Evolutionary conservation across 768 basidiomycete species (phyloP), one percentile per base, ranked within the genome.

Genomic region (Termitomyces sp.): DNA sequence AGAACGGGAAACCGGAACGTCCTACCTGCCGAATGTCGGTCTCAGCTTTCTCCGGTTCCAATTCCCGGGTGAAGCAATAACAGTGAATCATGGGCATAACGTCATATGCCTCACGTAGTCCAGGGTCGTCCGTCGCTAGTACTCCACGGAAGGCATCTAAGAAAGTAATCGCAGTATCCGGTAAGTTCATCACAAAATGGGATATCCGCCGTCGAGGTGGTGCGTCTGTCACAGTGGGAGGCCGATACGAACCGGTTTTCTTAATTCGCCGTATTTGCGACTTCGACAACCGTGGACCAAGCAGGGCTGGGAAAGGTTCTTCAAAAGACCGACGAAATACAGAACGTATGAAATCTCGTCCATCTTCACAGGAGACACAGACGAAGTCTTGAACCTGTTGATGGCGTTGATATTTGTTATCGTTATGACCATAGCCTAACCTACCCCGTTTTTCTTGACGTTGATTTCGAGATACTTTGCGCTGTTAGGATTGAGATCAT

Each of bases 121-220:
- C 64, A 60, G 71, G 65, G 42, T 60, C 61, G 48, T 71, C 69
- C 62, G 70, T 22, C 5, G 71, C 65, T 45, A 91, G 77, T 55
- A 89, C 77, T 1, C 93, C 94, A 3, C 82, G 81, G 74, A 92
- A 97, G 1, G 91, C 91, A 64, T 90, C 89, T 49, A 99, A 77
- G 72, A 98, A 98, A 33, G 82, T 77, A 52, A 98, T 84, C 0
- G 95, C 97, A 23, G 88, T 86, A 61, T 92, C 94, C 2, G 97
- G 97, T 18, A 99, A 77, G 69, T 99, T 99, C 94, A 99, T 96
- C n/a, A 97, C 88, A 65, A 92, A 94, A 66, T 97, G 96, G 12
- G 83, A 73, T 59, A 97, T 84, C 41, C 79, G 72, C 52, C 69
- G 74, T 54, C 89, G 82, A 35, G 75, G 67, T 7, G 68, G 56